Evolutionary conservation across 352 stramenopile genomes (phyloP), one percentile per base, ranked within the genome.

Genomic region (Pythium scleroteichum): DNA sequence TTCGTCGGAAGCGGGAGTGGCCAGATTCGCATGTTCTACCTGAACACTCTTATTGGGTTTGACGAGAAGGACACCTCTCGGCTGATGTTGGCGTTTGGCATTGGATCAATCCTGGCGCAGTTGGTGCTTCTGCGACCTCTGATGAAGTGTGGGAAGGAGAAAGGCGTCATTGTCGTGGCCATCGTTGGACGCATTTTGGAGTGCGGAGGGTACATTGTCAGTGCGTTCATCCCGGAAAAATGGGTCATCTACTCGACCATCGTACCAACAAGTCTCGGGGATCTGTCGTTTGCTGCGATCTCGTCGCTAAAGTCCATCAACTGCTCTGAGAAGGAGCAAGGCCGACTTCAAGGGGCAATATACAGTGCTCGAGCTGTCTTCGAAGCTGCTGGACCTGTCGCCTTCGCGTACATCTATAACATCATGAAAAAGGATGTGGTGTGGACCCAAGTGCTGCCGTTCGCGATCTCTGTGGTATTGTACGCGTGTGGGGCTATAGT

Each of bases 1-100:
- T 93, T 91, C 40, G 78, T 86, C n/a, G 56, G 68, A 39, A 79
- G 75, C 19, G 81, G 79, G 8, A 62, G 82, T 45, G 79, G 68
- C 38, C 79, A 89, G 48, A 88, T 89, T 47, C 76, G 75, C 26
- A 71, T 78, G 19, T 93, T 88, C 67, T 91, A 81, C 60, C 68
- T 93, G 14, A 93, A 93, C 79, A 91, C 74, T 17, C 68, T 83
- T 2, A 68, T 91, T 17, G 79, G 77, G 5, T 91, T 91, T 60
- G 53, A 89, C 45, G 79, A 87, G 52, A 82, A 88, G 41, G 78
- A 87, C 49, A 82, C 76, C 2, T 72, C 79, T 4, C 73, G 69
- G 1, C 51, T 91, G 16, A 87, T 91, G 72, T 64, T 93, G 8
- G 16, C 85, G 6, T 75, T 77, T 24, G 84, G 84, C 0, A 50